Evolutionary conservation across 345 rosid species (phyloP), one percentile per base, ranked within the genome.

Genomic region (Boechera divaricarpa): DNA sequence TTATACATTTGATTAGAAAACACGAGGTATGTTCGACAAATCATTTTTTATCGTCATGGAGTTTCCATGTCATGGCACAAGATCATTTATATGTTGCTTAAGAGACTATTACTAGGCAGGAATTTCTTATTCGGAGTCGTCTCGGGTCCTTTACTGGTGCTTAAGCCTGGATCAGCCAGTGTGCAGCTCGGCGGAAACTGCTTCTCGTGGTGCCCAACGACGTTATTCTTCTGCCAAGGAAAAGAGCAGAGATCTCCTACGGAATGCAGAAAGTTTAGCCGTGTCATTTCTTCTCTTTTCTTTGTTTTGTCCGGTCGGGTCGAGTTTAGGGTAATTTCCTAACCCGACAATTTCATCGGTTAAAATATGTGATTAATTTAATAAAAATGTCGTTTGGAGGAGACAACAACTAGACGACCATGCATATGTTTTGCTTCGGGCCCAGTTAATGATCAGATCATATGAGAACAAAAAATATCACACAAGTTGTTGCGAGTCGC

Each of bases 91-190:
- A 21, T 21, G 24, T 21, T 21, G 24, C 24, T 21, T 21, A 21
- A 21, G 45, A 86, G 98, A 82, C 83, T 94, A 0, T 72, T 94
- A n/a, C 84, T 94, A 5, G 98, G 96, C 1, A 96, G 97, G 24
- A 94, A 94, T 77, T 94, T 86, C 81, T 62, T 94, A 73, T 87
- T 80, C 66, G 98, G 98, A 24, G 83, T 87, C 3, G 87, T 94
- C 1, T 97, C 98, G 10, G 75, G 81, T 26, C 82, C 83, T n/a
- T 79, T 94, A 10, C 64, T 91, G 89, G 75, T 64, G 67, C 78
- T 91, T 10, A 82, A 85, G 73, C 86, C 91, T 36, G 98, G 86
- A 3, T 66, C 84, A 15, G 90, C 80, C 9, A 89, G 86, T 33
- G 83, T 91, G 16, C 86, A 84, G 56, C 72, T 94, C 71, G 85